phyloP scores from a whole-genome alignment of 192 early-diverging fungal genomes.

The Glomus cerebriforme region DNA sequence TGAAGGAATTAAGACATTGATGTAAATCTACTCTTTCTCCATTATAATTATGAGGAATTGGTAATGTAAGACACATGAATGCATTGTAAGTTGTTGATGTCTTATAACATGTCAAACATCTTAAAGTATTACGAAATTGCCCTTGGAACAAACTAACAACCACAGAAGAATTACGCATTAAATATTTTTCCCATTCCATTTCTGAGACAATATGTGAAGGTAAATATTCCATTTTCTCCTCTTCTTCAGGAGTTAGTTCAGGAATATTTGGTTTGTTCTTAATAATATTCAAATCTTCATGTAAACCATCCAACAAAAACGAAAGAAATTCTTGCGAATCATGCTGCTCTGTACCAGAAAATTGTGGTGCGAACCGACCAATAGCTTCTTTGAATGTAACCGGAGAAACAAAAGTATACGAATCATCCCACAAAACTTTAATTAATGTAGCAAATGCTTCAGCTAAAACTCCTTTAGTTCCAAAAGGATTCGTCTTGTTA shows the following conservation, averaged over 20 bases:
- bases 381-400: constrained; percentile 75
- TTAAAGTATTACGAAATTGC: constrained; percentile 65
- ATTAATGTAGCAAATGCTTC: constrained; percentile 80
- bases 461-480: constrained; percentile 71
- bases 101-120: constrained; percentile 71
- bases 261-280: constrained; percentile 42
- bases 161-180: constrained; percentile 74
- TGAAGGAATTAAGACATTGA: constrained; percentile 86
- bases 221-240: constrained; percentile 62
- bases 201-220: constrained; percentile 60
- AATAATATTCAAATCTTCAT: constrained; percentile 87
- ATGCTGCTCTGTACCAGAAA: constrained; percentile 89
- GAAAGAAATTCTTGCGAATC: constrained; percentile 96
- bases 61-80: constrained; percentile 91
- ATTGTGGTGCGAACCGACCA: constrained; percentile 76
- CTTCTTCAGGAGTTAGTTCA: constrained; percentile 33
- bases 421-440: constrained; percentile 78
- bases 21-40: constrained; percentile 63
- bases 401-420: constrained; percentile 78
- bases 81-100: constrained; percentile 86
- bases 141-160: constrained; percentile 93
- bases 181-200: constrained; percentile 78
- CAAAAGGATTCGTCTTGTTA: constrained; percentile 68
- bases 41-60: constrained; percentile 68
- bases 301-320: constrained; percentile 86